Evolutionary conservation across 2,329 filamentous ascomycete species (phyloP).

Genomic region (Leptographium radiaticola): DNA sequence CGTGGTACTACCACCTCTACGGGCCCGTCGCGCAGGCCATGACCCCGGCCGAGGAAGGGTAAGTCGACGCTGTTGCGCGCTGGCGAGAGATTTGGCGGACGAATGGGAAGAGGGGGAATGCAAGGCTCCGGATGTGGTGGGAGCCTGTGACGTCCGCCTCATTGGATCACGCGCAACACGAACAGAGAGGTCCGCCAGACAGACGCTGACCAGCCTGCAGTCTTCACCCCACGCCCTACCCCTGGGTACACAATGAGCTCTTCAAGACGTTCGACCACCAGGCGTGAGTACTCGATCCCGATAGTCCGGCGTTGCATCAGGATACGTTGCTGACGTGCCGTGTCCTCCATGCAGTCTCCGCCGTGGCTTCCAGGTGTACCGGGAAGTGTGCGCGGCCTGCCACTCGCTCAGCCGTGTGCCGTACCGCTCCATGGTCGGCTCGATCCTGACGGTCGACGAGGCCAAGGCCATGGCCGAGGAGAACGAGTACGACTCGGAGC

Average conservation of each 20-base stretch:
- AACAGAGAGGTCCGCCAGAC: no score
- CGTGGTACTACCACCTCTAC: slow-evolving; percentile 97
- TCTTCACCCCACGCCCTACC: slow-evolving; percentile 82
- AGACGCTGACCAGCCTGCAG: slow-evolving; percentile 34
- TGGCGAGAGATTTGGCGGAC: background rate
- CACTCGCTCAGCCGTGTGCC: slow-evolving; percentile 92
- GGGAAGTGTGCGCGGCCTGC: slow-evolving; percentile 94
- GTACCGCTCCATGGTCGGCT: slow-evolving; percentile 83
- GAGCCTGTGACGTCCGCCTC: background rate
- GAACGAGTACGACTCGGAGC: slow-evolving; percentile 96
- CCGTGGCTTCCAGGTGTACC: slow-evolving; percentile 98
- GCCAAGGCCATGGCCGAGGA: slow-evolving; percentile 95
- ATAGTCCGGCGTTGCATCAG: background rate
- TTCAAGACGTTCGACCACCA: slow-evolving; percentile 94
- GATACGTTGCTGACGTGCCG: slow-evolving; percentile 1
- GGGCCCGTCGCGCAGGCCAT: slow-evolving; percentile 76
- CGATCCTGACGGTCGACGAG: slow-evolving; percentile 90
- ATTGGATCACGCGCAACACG: background rate
- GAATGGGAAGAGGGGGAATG: background rate
- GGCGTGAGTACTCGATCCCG: slow-evolving; percentile 52
- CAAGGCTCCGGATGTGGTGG: background rate
- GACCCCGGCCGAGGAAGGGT: slow-evolving; percentile 97
- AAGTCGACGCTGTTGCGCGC: slow-evolving; percentile 35
- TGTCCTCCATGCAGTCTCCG: slow-evolving; percentile 52
- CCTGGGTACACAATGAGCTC: slow-evolving; percentile 89